Evolutionary conservation across 2,329 filamentous ascomycete species (phyloP), one percentile per base, ranked within the genome.

Genomic region (Bipolaris sorokiniana): DNA sequence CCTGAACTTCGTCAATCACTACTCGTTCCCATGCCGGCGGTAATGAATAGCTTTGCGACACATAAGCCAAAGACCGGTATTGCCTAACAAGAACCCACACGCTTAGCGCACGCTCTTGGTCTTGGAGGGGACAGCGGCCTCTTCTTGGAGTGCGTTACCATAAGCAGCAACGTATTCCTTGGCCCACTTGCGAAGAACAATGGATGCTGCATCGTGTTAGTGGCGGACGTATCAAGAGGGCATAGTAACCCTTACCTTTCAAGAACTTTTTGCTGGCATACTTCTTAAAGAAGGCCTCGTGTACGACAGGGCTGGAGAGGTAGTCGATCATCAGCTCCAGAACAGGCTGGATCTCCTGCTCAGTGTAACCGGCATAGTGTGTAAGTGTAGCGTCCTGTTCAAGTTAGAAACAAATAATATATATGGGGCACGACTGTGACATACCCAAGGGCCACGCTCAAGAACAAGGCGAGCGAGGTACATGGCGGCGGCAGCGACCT

Each of bases 211-310:
- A 16, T 5, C 3, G 26, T 42, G 54, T 70, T 62, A 72, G 66
- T 51, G 18, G 6, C 6, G 7, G 3, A 37, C 10, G 13, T 4
- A 13, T 26, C 4, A 4, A 34, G 26, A 31, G 6, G 2, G 31
- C 20, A 34, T 15, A 16, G 23, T 26, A n/a, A 33, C 20, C 28
- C 54, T 80, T 87, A 97, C 94, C 93, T 83, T 99, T 99, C 70
- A 98, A 82, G 81, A 98, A 99, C 81, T 97, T 97, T 84, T 98
- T 99, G 86, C 92, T 96, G 54, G 95, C 95, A 77, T 99, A 99
- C 80, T 99, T 99, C 86, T 96, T 97, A 85, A 97, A 98, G 84
- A 99, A 97, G 36, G 95, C 96, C 76, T 98, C 94, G 73, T 99
- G 95, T 41, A 89, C 86, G 51, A 97, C 90, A 23, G 94, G 95